Conservation (phyloP, 2,329 filamentous ascomycete genomes). For the Myriosclerotinia scirpicola region DNA sequence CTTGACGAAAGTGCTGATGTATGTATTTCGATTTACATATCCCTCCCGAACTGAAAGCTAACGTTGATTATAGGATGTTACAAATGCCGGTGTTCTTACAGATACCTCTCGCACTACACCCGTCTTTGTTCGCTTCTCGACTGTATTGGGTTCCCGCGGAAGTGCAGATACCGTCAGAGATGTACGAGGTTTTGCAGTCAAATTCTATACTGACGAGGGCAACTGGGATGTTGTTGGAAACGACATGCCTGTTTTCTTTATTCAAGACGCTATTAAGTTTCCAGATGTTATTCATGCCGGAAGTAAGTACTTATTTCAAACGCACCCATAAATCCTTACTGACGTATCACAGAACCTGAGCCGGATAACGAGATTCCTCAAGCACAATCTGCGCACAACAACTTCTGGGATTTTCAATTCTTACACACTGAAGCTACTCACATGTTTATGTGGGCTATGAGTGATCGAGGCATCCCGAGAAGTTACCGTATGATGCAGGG, state of each 20-base stretch:
- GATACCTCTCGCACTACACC: slow-evolving; percentile 67
- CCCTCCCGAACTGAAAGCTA: neutral
- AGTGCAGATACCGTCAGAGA: slow-evolving; percentile 82
- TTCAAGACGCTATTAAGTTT: slow-evolving; percentile 74
- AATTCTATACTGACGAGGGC: slow-evolving; percentile 75
- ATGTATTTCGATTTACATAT: neutral
- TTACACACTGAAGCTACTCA: slow-evolving; percentile 71
- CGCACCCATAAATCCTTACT: slow-evolving; percentile 18
- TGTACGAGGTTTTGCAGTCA: slow-evolving; percentile 76
- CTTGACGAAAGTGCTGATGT: slow-evolving; percentile 60
- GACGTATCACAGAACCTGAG: slow-evolving; percentile 58
- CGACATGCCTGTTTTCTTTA: slow-evolving; percentile 74
- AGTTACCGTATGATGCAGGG: slow-evolving; percentile 85
- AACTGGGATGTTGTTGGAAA: slow-evolving; percentile 77
- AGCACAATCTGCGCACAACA: slow-evolving; percentile 69
- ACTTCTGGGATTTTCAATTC: slow-evolving; percentile 74
- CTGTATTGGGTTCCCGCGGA: slow-evolving; percentile 71
- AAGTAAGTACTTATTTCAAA: slow-evolving; percentile 30
- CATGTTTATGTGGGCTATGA: slow-evolving; percentile 80
- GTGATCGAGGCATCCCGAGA: slow-evolving; percentile 69
- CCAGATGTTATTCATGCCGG: slow-evolving; percentile 61
- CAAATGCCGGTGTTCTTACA: slow-evolving; percentile 62
- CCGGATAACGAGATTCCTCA: slow-evolving; percentile 71
- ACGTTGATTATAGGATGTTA: slow-evolving; percentile 44
- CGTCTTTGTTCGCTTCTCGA: slow-evolving; percentile 74